phyloP scores from a whole-genome alignment of 768 basidiomycete genomes.

The Guyanaporus albipodus region DNA sequence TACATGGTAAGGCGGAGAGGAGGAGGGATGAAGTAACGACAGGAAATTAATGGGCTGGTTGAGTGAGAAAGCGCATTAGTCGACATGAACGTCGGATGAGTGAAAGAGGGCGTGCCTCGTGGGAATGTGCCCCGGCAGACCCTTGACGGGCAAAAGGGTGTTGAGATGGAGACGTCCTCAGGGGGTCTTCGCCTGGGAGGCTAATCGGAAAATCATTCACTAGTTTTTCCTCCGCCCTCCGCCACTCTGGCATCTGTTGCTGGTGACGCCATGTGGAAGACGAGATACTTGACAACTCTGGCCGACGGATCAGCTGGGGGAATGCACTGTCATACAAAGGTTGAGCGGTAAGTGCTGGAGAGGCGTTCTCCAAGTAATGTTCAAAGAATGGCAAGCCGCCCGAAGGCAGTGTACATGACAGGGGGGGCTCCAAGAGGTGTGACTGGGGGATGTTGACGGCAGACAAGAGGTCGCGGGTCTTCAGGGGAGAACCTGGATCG shows the following conservation, averaged over 20 bases:
- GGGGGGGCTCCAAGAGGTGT: constrained; percentile 21
- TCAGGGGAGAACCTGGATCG: constrained; percentile 40
- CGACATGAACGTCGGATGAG: constrained; percentile 5
- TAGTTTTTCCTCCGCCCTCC: constrained; percentile 34
- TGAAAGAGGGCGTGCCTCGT: constrained; percentile 47
- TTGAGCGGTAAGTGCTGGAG: constrained; percentile 36
- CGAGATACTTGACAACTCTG: constrained; percentile 13
- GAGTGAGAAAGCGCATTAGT: constrained; percentile 10
- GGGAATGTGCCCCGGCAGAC: constrained; percentile 28
- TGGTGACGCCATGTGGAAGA: constrained; percentile 25
- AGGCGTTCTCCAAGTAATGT: constrained; percentile 44
- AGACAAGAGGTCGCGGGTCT: constrained; percentile 30
- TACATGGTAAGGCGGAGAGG: constrained; percentile 76
- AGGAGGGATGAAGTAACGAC: constrained; percentile 79
- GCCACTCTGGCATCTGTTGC: constrained; percentile 41
- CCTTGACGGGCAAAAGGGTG: constrained; percentile 25
- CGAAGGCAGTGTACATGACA: constrained; percentile 18
- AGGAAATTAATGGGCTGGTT: constrained; percentile 84
- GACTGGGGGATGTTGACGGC: constrained; percentile 22
- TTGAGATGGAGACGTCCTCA: constrained; percentile 30
- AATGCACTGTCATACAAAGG: constrained; percentile 33
- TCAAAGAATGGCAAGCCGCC: constrained; percentile 47
- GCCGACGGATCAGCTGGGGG: constrained; percentile 23
- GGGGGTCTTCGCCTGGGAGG: constrained; percentile 25
- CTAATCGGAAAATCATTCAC: constrained; percentile 22